These are phyloP conservation scores for Sclerotinia borealis DNA, from an alignment of 2,329 filamentous ascomycete genomes.

Conservation along the genomic window DNA sequence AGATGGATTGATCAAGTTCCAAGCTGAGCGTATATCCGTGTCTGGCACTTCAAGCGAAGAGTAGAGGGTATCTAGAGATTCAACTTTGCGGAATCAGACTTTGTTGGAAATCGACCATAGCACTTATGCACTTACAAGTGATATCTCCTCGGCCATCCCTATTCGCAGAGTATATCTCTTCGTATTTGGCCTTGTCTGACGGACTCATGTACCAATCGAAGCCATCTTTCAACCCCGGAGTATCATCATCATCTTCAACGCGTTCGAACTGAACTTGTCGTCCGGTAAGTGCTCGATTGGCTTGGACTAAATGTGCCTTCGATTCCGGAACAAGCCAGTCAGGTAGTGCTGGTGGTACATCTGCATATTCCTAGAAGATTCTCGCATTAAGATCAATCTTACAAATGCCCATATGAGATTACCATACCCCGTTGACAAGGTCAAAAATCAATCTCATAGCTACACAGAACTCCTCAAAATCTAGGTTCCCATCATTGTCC, in stretches of 20 bases:
- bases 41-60: constrained; percentile 68
- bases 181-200: constrained; percentile 84
- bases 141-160: constrained; percentile 81
- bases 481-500: constrained; percentile 92
- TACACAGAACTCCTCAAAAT: constrained; percentile 99
- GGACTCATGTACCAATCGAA: constrained; percentile 99
- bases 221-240: constrained; percentile 81
- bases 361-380: constrained; percentile 65
- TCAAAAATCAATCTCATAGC: constrained; percentile 98
- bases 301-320: constrained; percentile 85
- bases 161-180: constrained; percentile 93
- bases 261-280: constrained; percentile 78
- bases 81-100: constrained; percentile 46
- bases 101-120: background rate
- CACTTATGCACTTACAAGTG: constrained; percentile 51
- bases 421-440: constrained; percentile 79
- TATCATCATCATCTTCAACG: constrained; percentile 77
- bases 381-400: background rate
- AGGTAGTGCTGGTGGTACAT: constrained; percentile 79
- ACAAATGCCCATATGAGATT: background rate
- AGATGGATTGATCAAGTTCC: constrained; percentile 96
- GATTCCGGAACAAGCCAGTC: constrained; percentile 97
- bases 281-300: constrained; percentile 70
- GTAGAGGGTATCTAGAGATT: constrained; percentile 76
- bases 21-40: constrained; percentile 81